Evolutionary conservation across 2,329 filamentous ascomycete genomes (phyloP).

Genomic region (Talaromyces sp.): DNA sequence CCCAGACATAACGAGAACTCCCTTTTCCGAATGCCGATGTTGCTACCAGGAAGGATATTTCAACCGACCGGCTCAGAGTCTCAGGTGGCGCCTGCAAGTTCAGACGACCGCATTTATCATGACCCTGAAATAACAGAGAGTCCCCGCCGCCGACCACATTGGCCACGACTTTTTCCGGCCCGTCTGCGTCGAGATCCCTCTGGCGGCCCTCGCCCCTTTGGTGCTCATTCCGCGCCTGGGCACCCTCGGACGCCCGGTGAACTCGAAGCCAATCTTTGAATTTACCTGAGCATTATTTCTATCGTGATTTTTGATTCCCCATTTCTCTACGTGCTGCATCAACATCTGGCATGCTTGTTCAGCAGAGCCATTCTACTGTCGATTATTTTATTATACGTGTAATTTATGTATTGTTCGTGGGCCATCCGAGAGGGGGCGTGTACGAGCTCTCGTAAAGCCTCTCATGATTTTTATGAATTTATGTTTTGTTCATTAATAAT

Average conservation of each 20-base stretch:
- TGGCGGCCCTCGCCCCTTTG: neutral
- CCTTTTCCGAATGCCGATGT: conserved; percentile 37
- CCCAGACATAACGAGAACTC: conserved; percentile 31
- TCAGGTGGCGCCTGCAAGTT: neutral
- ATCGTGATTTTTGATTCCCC: neutral
- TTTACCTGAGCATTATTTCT: neutral
- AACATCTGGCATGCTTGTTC: conserved; percentile 30
- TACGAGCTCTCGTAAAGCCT: neutral
- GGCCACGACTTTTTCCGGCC: conserved; percentile 21
- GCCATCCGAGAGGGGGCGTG: neutral
- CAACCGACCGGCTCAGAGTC: conserved; percentile 23
- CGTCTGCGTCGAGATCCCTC: conserved; percentile 11
- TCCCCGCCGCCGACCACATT: conserved; percentile 7
- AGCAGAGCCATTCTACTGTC: conserved; percentile 17
- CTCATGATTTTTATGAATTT: neutral
- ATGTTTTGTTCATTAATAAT: neutral
- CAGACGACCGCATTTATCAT: neutral
- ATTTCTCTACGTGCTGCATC: conserved; percentile 12
- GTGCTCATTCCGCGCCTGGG: neutral
- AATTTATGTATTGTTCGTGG: conserved; percentile 17
- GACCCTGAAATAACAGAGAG: neutral
- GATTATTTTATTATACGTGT: conserved; percentile 24
- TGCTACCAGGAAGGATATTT: conserved; percentile 42
- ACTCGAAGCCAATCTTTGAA: conserved; percentile 24
- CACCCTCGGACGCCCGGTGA: conserved; percentile 23